These are phyloP conservation scores for Sanghuangporus sanghuang DNA, from an alignment of 1,284 basidiomycete species.

Conservation along the genomic window DNA sequence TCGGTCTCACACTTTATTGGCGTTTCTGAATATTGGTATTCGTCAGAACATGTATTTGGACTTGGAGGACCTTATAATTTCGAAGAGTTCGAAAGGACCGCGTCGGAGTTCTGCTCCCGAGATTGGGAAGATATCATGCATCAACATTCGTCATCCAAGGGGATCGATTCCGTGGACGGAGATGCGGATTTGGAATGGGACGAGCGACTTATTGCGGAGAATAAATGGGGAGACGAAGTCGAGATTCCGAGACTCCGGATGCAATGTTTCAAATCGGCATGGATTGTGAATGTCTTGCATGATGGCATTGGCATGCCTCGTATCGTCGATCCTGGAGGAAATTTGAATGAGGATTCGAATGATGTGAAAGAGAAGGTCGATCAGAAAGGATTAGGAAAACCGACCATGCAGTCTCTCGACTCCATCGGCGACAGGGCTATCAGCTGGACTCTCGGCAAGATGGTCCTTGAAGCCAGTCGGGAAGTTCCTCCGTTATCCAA, in stretches of 20 bases:
- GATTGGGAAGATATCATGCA: conserved; percentile 75
- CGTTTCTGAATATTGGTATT: conserved; percentile 99
- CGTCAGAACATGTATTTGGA: conserved; percentile 92
- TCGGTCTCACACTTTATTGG: conserved; percentile 92
- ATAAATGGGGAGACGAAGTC: conserved; percentile 67
- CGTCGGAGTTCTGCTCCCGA: conserved; percentile 78
- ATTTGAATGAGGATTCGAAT: conserved; percentile 55
- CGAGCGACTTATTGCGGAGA: conserved; percentile 56
- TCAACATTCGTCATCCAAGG: conserved; percentile 56
- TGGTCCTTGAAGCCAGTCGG: conserved; percentile 94
- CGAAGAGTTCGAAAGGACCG: conserved; percentile 92
- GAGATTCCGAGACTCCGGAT: conserved; percentile 85
- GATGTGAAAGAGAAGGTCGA: conserved; percentile 70
- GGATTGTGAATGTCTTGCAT: conserved; percentile 95
- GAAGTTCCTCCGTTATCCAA: conserved; percentile 55
- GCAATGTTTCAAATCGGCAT: conserved; percentile 99
- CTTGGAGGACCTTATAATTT: conserved; percentile 95
- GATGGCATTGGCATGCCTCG: conserved; percentile 95
- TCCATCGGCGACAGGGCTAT: conserved; percentile 90
- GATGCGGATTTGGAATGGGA: conserved; percentile 52
- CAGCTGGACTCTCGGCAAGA: conserved; percentile 97
- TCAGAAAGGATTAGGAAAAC: conserved; percentile 74
- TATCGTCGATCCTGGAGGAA: conserved; percentile 80
- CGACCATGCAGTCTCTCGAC: conserved; percentile 89
- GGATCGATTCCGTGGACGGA: conserved; percentile 45